Evolutionary conservation across 2,329 filamentous ascomycete species (phyloP), one percentile per base, ranked within the genome.

Genomic region (Myriosclerotinia duriaeana): DNA sequence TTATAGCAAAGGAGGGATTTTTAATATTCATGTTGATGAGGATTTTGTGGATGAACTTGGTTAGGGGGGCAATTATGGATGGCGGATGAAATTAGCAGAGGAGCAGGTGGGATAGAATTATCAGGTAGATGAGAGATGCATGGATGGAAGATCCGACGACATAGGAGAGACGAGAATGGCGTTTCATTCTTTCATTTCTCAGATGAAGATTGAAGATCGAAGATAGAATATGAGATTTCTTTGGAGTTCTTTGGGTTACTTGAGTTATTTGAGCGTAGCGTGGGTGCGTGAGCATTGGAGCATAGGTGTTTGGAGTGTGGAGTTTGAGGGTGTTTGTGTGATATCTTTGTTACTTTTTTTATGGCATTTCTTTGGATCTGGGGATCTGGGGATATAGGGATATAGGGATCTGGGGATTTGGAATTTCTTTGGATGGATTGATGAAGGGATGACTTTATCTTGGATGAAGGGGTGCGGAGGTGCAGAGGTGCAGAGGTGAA

Each of bases 1-100:
- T 26, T 58, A 53, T 40, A 15, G 44, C 3, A 53, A 61, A n/a
- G 54, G n/a, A 1, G 40, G 34, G 17, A 11, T 40, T 20, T 65
- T 69, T 42, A 14, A 8, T 1, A 64, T 66, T 9, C 67, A 69
- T 66, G 53, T 56, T 53, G 66, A 64, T 67, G 69, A 69, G 20
- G 58, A 67, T 46, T 53, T 53, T 38, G 64, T 53, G 12, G 63
- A 66, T 61, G 64, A 66, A 22, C 20, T 66, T 26, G 46, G 55
- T 30, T 53, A 42, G 11, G 8, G 26, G 2, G 26, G 26, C 26
- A 26, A 26, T 26, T 26, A 26, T 26, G 26, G 3, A 26, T 26
- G 26, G 26, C 26, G 3, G 3, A 26, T 26, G 26, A 26, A 34
- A 34, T 34, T 34, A 34, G 4, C 30, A 34, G 26, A 26, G 26